Percentiles rank a stretch among this genome's conserved stretches.
These are phyloP conservation scores for Irpex lacteus DNA, from an alignment of 1,284 basidiomycete genomes.

Conservation along the genomic window DNA sequence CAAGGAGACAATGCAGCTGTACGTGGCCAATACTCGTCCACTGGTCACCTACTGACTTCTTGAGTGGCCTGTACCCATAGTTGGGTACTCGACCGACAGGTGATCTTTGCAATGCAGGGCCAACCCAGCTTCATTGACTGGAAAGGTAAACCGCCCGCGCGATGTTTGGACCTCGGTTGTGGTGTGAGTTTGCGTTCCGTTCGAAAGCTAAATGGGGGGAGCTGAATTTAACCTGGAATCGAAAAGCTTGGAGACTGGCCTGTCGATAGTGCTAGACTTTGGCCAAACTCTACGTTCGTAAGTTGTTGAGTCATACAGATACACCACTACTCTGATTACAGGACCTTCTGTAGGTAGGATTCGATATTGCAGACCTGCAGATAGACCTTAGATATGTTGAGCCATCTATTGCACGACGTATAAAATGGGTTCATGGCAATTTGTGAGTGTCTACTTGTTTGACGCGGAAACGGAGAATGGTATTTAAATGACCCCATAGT, in stretches of 20 bases:
- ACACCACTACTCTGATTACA: not conserved
- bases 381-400: constrained; percentile 53
- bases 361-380: constrained; percentile 72
- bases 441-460: constrained; percentile 44
- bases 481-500: constrained; percentile 33
- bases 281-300: constrained; percentile 66
- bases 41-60: not conserved
- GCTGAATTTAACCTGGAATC: not conserved
- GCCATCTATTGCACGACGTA: constrained; percentile 45
- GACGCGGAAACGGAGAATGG: not conserved
- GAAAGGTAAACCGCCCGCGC: constrained; percentile 39
- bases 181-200: constrained; percentile 43
- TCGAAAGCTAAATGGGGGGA: too few relatives aligned
- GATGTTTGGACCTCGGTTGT: constrained; percentile 64
- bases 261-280: constrained; percentile 67
- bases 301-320: constrained; percentile 20
- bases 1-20: not conserved
- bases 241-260: constrained; percentile 66
- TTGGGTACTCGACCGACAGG: not conserved
- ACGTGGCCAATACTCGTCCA: not conserved
- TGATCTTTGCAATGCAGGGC: not conserved
- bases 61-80: not conserved
- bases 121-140: constrained; percentile 50
- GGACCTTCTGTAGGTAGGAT: constrained; percentile 52
- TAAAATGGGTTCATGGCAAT: constrained; percentile 72